Conservation (phyloP, 345 rosid genomes). For the Hibiscus trionum region DNA sequence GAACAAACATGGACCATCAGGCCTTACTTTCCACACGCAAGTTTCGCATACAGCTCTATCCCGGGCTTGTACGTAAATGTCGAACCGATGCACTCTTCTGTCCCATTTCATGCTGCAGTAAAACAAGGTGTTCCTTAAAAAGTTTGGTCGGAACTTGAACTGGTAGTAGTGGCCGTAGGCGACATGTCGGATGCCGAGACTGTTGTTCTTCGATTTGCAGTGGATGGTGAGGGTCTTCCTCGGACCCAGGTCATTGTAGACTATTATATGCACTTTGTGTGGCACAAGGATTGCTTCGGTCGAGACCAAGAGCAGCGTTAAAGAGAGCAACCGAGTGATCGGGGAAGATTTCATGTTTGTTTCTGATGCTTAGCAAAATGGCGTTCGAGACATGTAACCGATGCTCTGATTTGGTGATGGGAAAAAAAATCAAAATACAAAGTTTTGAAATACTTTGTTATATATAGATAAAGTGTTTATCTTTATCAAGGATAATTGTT, state of each 20-base stretch:
- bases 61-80: conserved; percentile 1
- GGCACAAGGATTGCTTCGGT: not conserved
- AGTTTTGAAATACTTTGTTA: no score
- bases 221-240: not conserved
- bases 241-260: conserved; percentile 3
- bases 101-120: conserved; percentile 12
- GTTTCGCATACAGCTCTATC: not conserved
- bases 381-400: not conserved
- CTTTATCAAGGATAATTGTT: no score
- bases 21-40: conserved; percentile 3
- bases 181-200: conserved; percentile 1
- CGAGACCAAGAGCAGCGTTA: not conserved
- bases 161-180: not conserved
- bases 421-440: no score
- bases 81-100: not conserved
- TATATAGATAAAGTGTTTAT: no score
- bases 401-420: no score
- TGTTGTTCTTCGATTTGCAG: conserved; percentile 14
- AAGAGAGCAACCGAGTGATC: not conserved
- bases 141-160: conserved; percentile 9
- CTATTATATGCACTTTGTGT: not conserved
- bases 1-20: conserved; percentile 8
- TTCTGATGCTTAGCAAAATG: no score
- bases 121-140: conserved; percentile 3
- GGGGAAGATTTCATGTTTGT: not conserved